Conservation (phyloP, 1,139 yeast species). For the Saccharomyces pastorianus region DNA sequence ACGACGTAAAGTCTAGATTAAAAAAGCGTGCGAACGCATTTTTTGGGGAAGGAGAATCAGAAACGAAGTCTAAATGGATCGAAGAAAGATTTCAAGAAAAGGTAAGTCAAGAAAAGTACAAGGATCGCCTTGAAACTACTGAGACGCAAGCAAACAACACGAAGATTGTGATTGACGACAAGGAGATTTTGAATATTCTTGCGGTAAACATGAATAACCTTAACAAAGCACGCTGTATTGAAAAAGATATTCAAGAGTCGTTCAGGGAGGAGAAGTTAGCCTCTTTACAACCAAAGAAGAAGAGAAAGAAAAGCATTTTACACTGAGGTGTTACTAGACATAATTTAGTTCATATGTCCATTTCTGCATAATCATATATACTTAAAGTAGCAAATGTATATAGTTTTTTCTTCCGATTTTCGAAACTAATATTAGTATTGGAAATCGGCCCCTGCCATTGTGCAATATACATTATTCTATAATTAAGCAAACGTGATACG, state of each 20-base stretch:
- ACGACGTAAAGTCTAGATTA: constrained; percentile 73
- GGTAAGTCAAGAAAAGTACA: constrained; percentile 48
- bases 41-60: constrained; percentile 56
- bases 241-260: constrained; percentile 16
- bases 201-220: constrained; percentile 21
- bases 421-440: neutral
- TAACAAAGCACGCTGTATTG: constrained; percentile 26
- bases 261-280: constrained; percentile 4
- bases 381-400: neutral
- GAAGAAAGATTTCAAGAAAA: constrained; percentile 57
- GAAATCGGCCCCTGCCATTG: neutral
- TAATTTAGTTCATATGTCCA: neutral
- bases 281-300: constrained; percentile 6
- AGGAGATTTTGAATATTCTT: constrained; percentile 26
- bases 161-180: constrained; percentile 19
- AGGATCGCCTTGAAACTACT: constrained; percentile 6
- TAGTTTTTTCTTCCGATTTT: neutral
- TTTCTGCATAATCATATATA: neutral
- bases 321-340: neutral
- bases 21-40: constrained; percentile 58
- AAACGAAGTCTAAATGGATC: constrained; percentile 63
- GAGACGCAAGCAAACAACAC: neutral
- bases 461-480: neutral
- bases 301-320: constrained; percentile 1
- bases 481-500: constrained; percentile 23